Evolutionary conservation across 306 rosid genomes (phyloP).

Genomic region (Vigna reflexopilosa): DNA sequence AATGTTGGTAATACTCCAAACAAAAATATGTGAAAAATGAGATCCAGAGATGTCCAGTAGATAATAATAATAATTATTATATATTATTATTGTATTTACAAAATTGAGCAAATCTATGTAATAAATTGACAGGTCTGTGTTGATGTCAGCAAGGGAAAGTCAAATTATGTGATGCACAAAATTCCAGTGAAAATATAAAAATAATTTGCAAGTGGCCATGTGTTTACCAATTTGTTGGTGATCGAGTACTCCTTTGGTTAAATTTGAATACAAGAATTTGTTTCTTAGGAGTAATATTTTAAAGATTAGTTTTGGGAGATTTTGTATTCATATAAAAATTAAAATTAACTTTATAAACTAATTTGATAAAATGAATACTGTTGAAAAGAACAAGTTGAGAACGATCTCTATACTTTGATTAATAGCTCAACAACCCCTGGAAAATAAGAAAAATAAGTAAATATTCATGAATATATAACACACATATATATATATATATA

Average conservation of each 20-base stretch:
- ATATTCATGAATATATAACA: too few relatives aligned
- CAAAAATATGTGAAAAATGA: background rate
- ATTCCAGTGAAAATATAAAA: background rate
- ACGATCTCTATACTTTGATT: too few relatives aligned
- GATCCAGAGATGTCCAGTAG: background rate
- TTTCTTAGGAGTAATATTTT: too few relatives aligned
- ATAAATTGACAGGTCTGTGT: background rate
- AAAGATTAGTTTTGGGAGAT: too few relatives aligned
- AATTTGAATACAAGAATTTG: background rate
- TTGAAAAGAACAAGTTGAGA: too few relatives aligned
- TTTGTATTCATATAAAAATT: too few relatives aligned
- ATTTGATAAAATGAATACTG: too few relatives aligned
- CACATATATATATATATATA: too few relatives aligned
- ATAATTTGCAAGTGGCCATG: background rate
- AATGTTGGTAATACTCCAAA: too few relatives aligned
- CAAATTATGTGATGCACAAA: background rate
- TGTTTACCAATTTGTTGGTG: background rate
- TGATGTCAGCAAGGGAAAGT: slow-evolving; percentile 4
- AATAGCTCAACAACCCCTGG: too few relatives aligned
- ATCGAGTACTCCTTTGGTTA: background rate
- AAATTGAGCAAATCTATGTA: background rate
- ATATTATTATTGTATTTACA: background rate
- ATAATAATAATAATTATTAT: background rate
- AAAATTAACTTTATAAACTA: too few relatives aligned
- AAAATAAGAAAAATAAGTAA: too few relatives aligned